Conservation (phyloP, 176 grass and related monocot species). For the bread wheat (Triticum aestivum) region DNA sequence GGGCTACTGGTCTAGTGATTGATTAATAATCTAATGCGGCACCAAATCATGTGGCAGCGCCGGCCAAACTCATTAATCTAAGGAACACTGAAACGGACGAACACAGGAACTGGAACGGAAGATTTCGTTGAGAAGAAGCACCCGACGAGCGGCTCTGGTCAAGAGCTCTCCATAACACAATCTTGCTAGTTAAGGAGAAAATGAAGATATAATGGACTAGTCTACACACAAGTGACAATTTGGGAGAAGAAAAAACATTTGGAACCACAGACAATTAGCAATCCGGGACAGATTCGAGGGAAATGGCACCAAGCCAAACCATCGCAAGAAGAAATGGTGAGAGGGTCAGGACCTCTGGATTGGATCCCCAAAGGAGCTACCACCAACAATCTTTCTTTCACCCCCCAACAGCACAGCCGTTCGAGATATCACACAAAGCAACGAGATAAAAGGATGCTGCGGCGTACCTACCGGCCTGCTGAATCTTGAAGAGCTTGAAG, state of each 20-base stretch:
- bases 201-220: not conserved
- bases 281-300: not conserved
- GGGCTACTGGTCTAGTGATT: conserved; percentile 23
- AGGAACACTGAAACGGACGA: conserved; percentile 11
- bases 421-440: not conserved
- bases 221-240: not conserved
- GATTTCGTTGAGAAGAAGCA: conserved; percentile 9
- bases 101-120: conserved; percentile 23
- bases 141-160: not conserved
- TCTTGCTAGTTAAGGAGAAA: conserved; percentile 18
- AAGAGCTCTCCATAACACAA: not conserved
- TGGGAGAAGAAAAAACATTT: not conserved
- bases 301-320: conserved; percentile 1
- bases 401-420: not conserved
- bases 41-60: conserved; percentile 5
- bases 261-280: not conserved
- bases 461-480: conserved; percentile 24
- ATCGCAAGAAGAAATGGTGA: not conserved
- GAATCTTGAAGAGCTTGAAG: not conserved
- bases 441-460: not conserved
- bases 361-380: conserved; percentile 8
- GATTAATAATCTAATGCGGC: not conserved
- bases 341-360: not conserved
- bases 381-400: not conserved
- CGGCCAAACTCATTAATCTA: conserved; percentile 7